Evolutionary conservation across 176 grass and related monocot genomes (phyloP).

Genomic region (Avena atlantica): DNA sequence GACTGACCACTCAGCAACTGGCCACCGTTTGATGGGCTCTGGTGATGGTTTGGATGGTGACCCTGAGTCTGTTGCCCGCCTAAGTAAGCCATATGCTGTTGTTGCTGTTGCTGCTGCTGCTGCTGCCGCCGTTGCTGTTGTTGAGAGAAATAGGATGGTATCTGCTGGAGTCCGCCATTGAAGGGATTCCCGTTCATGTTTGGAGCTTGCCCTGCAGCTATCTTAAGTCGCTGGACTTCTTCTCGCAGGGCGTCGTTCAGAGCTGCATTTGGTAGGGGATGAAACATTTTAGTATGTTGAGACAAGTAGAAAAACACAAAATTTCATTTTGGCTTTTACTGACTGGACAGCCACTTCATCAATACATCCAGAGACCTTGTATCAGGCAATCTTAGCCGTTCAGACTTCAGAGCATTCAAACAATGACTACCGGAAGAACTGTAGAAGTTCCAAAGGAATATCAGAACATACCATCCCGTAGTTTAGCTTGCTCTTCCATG

Average conservation of each 20-base stretch:
- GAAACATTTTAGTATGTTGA: constrained; percentile 5
- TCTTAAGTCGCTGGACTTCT: constrained; percentile 89
- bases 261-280: constrained; percentile 50
- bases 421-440: neutral
- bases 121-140: constrained; percentile 28
- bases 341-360: neutral
- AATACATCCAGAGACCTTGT: neutral
- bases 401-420: constrained; percentile 30
- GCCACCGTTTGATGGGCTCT: constrained; percentile 60
- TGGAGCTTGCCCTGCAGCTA: constrained; percentile 74
- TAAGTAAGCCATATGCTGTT: constrained; percentile 65
- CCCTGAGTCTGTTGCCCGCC: constrained; percentile 60
- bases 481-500: constrained; percentile 98
- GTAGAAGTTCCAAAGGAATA: constrained; percentile 18
- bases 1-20: constrained; percentile 67
- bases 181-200: constrained; percentile 78
- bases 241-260: constrained; percentile 79
- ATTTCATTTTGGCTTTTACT: constrained; percentile 15
- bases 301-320: constrained; percentile 18
- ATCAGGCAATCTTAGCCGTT: neutral
- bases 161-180: constrained; percentile 62
- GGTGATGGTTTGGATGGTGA: constrained; percentile 54
- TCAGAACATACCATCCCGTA: constrained; percentile 76
- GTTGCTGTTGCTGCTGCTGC: constrained; percentile 16
- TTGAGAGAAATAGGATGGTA: constrained; percentile 61